These are phyloP conservation scores for Cryptosporidium canis DNA, from an alignment of 169 alveolate genomes.

Conservation along the genomic window DNA sequence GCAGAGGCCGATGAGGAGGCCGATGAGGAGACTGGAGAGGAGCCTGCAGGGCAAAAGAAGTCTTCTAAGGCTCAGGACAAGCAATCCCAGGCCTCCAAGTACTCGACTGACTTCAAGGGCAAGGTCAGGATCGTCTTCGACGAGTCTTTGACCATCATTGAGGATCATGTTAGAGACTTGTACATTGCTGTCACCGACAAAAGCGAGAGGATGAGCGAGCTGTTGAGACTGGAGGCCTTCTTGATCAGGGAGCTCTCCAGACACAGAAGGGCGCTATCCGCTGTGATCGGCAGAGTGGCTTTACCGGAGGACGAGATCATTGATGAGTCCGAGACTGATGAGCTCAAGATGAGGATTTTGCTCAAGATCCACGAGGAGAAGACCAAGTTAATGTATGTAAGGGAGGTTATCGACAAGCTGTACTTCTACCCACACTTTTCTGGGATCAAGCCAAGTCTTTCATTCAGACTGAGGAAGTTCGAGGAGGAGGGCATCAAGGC, in stretches of 20 bases:
- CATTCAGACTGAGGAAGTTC: background rate
- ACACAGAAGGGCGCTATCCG: slow-evolving; percentile 10
- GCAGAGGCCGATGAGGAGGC: background rate
- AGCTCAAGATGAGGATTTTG: slow-evolving; percentile 10
- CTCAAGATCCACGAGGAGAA: slow-evolving; percentile 42
- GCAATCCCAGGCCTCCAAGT: background rate
- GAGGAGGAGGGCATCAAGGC: slow-evolving; percentile 7
- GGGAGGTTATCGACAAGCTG: slow-evolving; percentile 35
- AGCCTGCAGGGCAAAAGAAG: background rate
- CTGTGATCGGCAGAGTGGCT: background rate
- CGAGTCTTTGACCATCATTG: slow-evolving; percentile 25
- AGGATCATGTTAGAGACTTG: slow-evolving; percentile 12
- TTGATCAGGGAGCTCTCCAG: slow-evolving; percentile 11
- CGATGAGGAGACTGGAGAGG: background rate
- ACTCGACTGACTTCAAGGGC: slow-evolving; percentile 12
- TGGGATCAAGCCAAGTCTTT: background rate
- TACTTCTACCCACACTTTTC: slow-evolving; percentile 32
- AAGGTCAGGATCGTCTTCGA: slow-evolving; percentile 7
- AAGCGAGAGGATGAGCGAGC: background rate
- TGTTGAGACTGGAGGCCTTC: slow-evolving; percentile 5
- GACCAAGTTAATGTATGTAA: slow-evolving; percentile 15
- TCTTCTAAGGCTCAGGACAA: background rate
- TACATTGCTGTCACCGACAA: background rate
- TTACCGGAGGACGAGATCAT: slow-evolving; percentile 31
- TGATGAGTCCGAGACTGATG: background rate